phyloP scores from a whole-genome alignment of 345 rosid genomes.

The Rhodomyrtus tomentosa region DNA sequence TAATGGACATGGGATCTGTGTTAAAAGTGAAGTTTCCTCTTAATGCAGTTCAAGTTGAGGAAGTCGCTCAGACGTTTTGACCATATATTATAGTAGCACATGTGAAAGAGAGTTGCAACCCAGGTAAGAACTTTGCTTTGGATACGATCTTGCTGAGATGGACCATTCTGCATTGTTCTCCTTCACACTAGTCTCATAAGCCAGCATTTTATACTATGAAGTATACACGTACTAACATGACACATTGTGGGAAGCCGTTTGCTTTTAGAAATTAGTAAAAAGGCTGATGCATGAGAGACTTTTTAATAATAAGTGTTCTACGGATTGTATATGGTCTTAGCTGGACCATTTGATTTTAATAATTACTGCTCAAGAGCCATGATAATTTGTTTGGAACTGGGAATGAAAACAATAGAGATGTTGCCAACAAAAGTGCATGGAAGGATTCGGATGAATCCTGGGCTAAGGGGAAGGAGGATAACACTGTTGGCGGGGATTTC shows the following conservation, averaged over 20 bases:
- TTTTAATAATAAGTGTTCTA: neutral
- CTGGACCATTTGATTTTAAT: neutral
- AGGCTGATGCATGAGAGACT: neutral
- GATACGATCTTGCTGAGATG: neutral
- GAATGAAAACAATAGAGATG: neutral
- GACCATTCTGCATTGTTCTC: neutral
- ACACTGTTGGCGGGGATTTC: neutral
- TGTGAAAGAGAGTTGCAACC: neutral
- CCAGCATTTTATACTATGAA: neutral
- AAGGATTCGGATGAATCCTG: slow-evolving; percentile 5
- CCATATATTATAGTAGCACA: neutral
- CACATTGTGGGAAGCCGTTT: neutral
- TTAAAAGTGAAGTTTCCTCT: neutral
- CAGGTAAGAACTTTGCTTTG: neutral
- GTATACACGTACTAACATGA: neutral
- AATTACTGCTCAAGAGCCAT: neutral
- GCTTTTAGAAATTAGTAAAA: neutral
- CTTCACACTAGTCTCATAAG: neutral
- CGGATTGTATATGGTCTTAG: neutral
- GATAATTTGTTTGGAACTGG: slow-evolving; percentile 5
- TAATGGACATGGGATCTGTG: neutral
- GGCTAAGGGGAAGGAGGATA: slow-evolving; percentile 10
- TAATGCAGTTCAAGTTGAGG: neutral
- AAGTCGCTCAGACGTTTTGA: neutral
- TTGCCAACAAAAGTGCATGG: neutral